phyloP scores from a whole-genome alignment of 495 filamentous ascomycete genomes.

The Terfezia boudieri region DNA sequence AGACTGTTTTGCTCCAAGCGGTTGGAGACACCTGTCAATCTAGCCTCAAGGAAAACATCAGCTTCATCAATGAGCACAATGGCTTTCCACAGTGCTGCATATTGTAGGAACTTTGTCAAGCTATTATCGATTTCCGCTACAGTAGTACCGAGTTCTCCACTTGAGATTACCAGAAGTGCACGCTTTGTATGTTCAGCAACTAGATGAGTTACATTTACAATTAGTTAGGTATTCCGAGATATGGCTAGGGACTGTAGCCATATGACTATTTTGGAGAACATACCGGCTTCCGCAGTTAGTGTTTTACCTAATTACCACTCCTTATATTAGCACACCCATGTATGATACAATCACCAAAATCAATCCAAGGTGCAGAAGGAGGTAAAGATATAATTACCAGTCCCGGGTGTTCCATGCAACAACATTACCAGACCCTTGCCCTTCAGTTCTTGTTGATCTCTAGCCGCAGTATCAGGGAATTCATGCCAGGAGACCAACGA shows the following conservation, averaged over 20 bases:
- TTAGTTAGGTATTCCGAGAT: background rate
- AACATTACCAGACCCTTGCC: conserved; percentile 5
- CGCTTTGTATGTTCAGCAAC: conserved; percentile 3
- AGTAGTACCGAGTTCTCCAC: conserved; percentile 1
- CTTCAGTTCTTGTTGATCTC: conserved; percentile 1
- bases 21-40: conserved; percentile 19
- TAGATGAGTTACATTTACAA: background rate
- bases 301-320: no score
- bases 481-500: background rate
- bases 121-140: background rate
- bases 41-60: conserved; percentile 40
- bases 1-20: background rate
- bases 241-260: no score
- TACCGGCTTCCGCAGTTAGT: background rate
- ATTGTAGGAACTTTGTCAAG: background rate
- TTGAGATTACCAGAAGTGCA: background rate
- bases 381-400: no score
- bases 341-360: no score
- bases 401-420: conserved; percentile 3
- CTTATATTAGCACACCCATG: no score
- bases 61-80: conserved; percentile 31
- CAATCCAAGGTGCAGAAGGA: no score
- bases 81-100: conserved; percentile 1
- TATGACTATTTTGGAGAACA: background rate
- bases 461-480: background rate